Percentiles rank a stretch among this genome's conserved stretches.
Evolutionary conservation across 2,329 filamentous ascomycete species (phyloP).

Genomic region (Thermoascus crustaceus): DNA sequence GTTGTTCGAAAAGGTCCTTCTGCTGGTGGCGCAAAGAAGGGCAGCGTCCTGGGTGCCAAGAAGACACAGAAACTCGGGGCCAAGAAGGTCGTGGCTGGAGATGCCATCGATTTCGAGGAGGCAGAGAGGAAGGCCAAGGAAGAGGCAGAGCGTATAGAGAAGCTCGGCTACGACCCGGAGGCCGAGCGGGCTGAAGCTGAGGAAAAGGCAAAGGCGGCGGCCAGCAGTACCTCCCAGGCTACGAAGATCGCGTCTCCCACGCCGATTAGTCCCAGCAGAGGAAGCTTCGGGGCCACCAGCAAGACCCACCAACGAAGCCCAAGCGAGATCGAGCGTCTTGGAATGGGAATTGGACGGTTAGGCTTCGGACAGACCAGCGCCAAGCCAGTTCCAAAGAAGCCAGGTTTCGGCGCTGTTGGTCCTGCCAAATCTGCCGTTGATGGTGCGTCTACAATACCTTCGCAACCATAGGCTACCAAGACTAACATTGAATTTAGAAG

Average conservation of each 20-base stretch:
- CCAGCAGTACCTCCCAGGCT: conserved; percentile 40
- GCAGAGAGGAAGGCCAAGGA: conserved; percentile 96
- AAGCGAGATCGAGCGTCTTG: conserved; percentile 77
- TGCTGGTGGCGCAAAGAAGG: conserved; percentile 62
- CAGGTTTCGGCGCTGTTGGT: conserved; percentile 80
- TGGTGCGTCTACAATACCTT: conserved; percentile 43
- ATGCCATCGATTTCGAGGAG: conserved; percentile 90
- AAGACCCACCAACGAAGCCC: conserved; percentile 48
- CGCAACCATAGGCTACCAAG: background rate
- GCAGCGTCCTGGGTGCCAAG: conserved; percentile 78
- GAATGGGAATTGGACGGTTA: conserved; percentile 77
- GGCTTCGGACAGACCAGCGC: conserved; percentile 80
- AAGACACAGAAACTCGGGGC: conserved; percentile 77
- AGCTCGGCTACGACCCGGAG: conserved; percentile 90
- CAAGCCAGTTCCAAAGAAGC: conserved; percentile 60
- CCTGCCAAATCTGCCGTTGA: conserved; percentile 61
- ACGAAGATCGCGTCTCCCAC: conserved; percentile 65
- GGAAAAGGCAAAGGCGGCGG: conserved; percentile 27
- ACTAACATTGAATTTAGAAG: conserved; percentile 39
- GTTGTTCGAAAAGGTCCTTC: conserved; percentile 69
- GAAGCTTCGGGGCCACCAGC: conserved; percentile 54
- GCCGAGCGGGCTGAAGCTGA: conserved; percentile 56
- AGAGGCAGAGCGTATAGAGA: conserved; percentile 91
- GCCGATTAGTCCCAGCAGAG: conserved; percentile 58
- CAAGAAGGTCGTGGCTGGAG: conserved; percentile 72